Conservation (phyloP, 2,329 filamentous ascomycete species). For the Nigrospora sphaerica region DNA sequence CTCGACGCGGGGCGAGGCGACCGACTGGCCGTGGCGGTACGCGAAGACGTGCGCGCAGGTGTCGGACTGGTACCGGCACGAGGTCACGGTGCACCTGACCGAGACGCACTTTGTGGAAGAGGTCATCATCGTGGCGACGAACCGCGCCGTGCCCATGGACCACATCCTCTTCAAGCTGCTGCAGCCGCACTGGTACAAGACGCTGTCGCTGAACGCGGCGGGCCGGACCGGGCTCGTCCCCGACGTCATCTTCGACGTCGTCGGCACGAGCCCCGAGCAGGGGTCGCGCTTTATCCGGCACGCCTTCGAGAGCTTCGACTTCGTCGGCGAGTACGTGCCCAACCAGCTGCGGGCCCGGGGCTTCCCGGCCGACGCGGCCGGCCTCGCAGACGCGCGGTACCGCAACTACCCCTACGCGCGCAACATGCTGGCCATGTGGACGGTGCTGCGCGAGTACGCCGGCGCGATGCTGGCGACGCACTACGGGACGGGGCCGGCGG, state of each 20-base stretch:
- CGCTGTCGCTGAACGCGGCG: constrained; percentile 39
- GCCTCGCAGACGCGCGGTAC: constrained; percentile 27
- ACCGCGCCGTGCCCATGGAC: constrained; percentile 31
- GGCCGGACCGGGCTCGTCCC: constrained; percentile 37
- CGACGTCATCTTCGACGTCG: constrained; percentile 31
- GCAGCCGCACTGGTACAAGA: constrained; percentile 42
- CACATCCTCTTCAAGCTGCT: constrained; percentile 36
- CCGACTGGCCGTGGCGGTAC: constrained; percentile 45
- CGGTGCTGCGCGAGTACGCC: constrained; percentile 32
- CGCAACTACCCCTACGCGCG: constrained; percentile 41
- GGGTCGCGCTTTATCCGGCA: constrained; percentile 28
- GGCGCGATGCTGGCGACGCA: constrained; percentile 24
- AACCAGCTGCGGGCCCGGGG: constrained; percentile 34
- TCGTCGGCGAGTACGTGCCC: constrained; percentile 34
- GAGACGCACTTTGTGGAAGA: constrained; percentile 40
- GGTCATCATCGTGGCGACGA: constrained; percentile 36
- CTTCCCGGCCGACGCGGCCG: constrained; percentile 27
- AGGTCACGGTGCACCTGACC: constrained; percentile 37
- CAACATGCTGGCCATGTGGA: constrained; percentile 38
- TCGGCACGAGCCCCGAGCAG: constrained; percentile 30
- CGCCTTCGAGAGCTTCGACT: constrained; percentile 37
- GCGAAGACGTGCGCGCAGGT: constrained; percentile 42
- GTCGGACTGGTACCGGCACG: constrained; percentile 41
- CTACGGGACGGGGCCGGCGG: constrained; percentile 21
- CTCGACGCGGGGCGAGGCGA: constrained; percentile 22